Evolutionary conservation across 2,329 filamentous ascomycete species (phyloP).

Genomic region (Beauveria sp.): DNA sequence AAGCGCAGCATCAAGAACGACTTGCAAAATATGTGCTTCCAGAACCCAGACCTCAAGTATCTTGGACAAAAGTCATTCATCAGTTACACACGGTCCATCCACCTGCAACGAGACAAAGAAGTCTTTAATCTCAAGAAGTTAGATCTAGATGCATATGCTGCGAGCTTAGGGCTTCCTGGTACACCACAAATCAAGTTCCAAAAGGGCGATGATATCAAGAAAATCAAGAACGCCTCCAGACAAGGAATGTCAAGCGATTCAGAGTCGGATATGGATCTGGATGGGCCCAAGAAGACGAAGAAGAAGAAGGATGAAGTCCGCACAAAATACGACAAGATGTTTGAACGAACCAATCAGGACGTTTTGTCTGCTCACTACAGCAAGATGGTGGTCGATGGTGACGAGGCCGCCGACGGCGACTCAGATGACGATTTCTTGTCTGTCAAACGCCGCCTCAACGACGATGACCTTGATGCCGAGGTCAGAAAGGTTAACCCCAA

Average conservation of each 20-base stretch:
- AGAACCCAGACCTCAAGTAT: conserved; percentile 89
- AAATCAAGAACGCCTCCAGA: conserved; percentile 77
- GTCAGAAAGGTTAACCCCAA: conserved; percentile 34
- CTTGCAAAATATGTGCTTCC: conserved; percentile 91
- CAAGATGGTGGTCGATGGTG: conserved; percentile 62
- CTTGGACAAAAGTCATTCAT: conserved; percentile 93
- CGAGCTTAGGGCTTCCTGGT: conserved; percentile 80
- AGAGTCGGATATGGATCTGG: conserved; percentile 47
- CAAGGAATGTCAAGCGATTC: conserved; percentile 57
- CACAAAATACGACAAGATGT: conserved; percentile 97
- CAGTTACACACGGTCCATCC: conserved; percentile 76
- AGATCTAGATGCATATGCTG: conserved; percentile 77
- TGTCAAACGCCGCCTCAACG: conserved; percentile 79
- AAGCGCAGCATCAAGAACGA: conserved; percentile 78
- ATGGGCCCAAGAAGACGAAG: conserved; percentile 28
- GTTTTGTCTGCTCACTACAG: conserved; percentile 90
- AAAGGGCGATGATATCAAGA: conserved; percentile 81
- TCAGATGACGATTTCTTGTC: conserved; percentile 77
- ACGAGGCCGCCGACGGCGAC: conserved; percentile 41
- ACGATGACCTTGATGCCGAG: conserved; percentile 52
- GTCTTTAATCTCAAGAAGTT: conserved; percentile 79
- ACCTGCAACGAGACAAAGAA: conserved; percentile 85
- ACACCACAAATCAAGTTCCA: conserved; percentile 89
- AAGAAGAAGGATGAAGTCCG: conserved; percentile 59
- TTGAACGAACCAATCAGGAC: conserved; percentile 92